These are phyloP conservation scores for Phoma sp. DNA, from an alignment of 2,329 filamentous ascomycete species.

Conservation along the genomic window DNA sequence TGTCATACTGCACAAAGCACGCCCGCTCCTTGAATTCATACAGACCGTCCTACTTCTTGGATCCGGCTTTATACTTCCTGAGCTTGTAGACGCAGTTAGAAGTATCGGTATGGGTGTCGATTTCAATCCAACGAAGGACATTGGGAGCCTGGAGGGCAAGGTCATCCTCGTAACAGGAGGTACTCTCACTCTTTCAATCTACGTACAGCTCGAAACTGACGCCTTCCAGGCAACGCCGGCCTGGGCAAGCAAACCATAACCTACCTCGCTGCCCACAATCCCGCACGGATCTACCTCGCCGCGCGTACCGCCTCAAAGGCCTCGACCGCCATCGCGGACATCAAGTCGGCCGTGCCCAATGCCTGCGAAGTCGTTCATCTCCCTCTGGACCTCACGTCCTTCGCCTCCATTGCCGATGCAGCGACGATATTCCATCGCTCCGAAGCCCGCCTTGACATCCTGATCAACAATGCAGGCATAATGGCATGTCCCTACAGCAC, in stretches of 20 bases:
- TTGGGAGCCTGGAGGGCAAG: constrained; percentile 40
- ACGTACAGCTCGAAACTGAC: not conserved
- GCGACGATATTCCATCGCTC: constrained; percentile 43
- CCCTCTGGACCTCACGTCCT: constrained; percentile 53
- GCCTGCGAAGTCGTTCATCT: constrained; percentile 49
- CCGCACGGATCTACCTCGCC: constrained; percentile 56
- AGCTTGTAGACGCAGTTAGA: constrained; percentile 6
- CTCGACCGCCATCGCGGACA: constrained; percentile 49
- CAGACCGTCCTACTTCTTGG: constrained; percentile 7
- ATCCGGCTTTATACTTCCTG: constrained; percentile 19
- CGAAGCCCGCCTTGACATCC: constrained; percentile 54
- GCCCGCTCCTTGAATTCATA: constrained; percentile 9
- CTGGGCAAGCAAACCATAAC: constrained; percentile 57
- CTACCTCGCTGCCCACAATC: constrained; percentile 54
- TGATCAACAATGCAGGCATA: constrained; percentile 58
- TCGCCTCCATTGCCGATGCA: constrained; percentile 51
- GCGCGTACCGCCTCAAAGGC: constrained; percentile 55
- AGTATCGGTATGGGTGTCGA: constrained; percentile 26
- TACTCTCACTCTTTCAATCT: constrained; percentile 16
- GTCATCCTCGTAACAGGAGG: constrained; percentile 48
- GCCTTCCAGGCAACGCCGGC: constrained; percentile 52
- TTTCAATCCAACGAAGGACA: constrained; percentile 37
- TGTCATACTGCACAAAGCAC: too few species aligned
- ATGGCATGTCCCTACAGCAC: constrained; percentile 47
- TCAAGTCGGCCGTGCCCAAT: constrained; percentile 45